Conservation (phyloP, 148 eudicot genomes). For the Rhododendron ferrugineum region DNA sequence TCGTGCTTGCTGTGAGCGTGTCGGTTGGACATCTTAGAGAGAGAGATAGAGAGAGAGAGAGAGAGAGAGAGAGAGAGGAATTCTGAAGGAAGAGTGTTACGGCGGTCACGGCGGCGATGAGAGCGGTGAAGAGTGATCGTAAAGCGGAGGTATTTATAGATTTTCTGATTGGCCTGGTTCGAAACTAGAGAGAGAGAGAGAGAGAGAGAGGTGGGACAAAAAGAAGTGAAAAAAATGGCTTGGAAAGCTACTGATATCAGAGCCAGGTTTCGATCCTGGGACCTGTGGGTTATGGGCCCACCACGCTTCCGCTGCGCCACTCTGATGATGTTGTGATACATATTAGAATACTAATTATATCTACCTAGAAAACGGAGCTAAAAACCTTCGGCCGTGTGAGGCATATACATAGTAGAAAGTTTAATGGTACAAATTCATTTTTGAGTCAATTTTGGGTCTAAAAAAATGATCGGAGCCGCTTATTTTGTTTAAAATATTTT, state of each 20-base stretch:
- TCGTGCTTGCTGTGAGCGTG: slow-evolving; percentile 11
- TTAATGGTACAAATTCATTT: no score
- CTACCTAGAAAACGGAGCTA: neutral
- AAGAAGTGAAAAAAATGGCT: neutral
- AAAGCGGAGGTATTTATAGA: neutral
- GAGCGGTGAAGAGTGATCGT: neutral
- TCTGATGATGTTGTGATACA: neutral
- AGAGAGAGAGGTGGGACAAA: neutral
- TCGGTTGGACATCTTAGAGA: slow-evolving; percentile 1
- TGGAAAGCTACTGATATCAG: neutral
- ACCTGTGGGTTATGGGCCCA: slow-evolving; percentile 9
- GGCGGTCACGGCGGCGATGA: neutral
- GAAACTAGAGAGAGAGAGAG: neutral
- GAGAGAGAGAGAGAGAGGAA: neutral
- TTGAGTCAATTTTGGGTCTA: no score
- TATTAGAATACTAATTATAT: neutral
- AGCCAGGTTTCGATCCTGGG: slow-evolving; percentile 4
- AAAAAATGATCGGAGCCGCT: no score
- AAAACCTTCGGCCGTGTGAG: no score
- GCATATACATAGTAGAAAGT: no score
- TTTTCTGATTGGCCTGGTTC: neutral
- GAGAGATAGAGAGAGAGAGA: slow-evolving; percentile 7
- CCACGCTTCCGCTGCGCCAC: slow-evolving; percentile 9
- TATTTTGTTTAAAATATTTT: no score
- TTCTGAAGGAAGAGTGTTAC: neutral